These are phyloP conservation scores for Plectosphaerella cucumerina DNA, from an alignment of 2,329 filamentous ascomycete species.

Conservation along the genomic window DNA sequence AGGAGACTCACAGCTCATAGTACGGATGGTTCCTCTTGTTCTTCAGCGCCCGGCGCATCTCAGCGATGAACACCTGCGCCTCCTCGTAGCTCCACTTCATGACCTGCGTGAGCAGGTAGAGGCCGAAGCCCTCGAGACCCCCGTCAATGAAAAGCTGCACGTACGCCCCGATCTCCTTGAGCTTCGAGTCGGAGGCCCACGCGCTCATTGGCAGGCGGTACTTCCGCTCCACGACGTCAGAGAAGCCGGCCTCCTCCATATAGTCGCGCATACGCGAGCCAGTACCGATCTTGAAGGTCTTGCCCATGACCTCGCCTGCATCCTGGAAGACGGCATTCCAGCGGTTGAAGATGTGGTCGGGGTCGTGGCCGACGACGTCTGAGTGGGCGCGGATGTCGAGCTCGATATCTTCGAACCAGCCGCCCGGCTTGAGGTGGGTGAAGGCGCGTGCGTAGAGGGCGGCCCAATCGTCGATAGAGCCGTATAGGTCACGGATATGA, in stretches of 20 bases:
- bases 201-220: constrained; percentile 17
- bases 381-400: constrained; percentile 16
- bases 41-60: constrained; percentile 15
- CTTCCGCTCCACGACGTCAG: constrained; percentile 8
- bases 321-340: constrained; percentile 23
- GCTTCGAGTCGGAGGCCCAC: constrained; percentile 14
- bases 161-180: constrained; percentile 18
- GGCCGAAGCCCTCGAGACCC: constrained; percentile 21
- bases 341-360: constrained; percentile 19
- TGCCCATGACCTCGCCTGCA: constrained; percentile 20
- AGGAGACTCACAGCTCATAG: constrained; percentile 5
- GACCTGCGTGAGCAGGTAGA: constrained; percentile 21
- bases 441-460: constrained; percentile 48
- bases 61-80: constrained; percentile 17
- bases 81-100: constrained; percentile 20
- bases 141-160: constrained; percentile 18
- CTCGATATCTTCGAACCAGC: constrained; percentile 26
- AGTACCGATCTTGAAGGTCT: constrained; percentile 17
- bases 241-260: constrained; percentile 10
- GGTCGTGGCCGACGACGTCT: constrained; percentile 15
- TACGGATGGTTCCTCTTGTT: constrained; percentile 4
- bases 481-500: constrained; percentile 54
- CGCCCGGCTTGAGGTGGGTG: constrained; percentile 40
- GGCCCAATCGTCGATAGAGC: constrained; percentile 53
- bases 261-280: constrained; percentile 13